Percentiles rank a stretch among this genome's conserved stretches.
Conservation (phyloP, 2,329 filamentous ascomycete genomes). For the Coniochaeta sp. region DNA sequence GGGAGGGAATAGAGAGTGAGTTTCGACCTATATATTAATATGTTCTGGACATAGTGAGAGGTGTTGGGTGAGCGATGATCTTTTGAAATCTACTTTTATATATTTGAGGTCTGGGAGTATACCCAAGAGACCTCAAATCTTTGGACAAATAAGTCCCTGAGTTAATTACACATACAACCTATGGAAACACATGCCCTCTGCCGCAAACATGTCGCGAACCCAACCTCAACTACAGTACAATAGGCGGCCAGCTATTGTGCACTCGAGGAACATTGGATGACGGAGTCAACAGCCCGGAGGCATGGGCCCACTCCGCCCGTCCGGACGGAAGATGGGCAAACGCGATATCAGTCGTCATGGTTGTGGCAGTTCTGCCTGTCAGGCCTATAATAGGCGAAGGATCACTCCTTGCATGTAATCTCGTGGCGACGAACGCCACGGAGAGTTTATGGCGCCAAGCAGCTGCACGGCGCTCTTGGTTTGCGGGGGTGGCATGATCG, state of each 20-base stretch:
- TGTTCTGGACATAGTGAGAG: neutral
- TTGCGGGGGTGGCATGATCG: neutral
- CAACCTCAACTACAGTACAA: too few relatives aligned
- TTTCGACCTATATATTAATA: conserved; percentile 2
- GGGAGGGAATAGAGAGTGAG: neutral
- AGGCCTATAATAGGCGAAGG: neutral
- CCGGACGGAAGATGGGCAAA: neutral
- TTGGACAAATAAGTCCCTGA: neutral
- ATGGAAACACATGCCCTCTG: neutral
- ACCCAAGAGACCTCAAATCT: neutral
- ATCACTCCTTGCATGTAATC: neutral
- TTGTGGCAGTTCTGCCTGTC: neutral
- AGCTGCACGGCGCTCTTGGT: neutral
- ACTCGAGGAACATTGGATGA: neutral
- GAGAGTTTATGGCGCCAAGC: neutral
- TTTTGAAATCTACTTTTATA: neutral
- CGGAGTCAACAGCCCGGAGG: neutral
- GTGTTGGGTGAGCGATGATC: neutral
- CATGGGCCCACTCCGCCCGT: neutral
- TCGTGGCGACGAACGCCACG: neutral
- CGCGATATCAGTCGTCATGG: neutral
- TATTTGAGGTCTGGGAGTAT: neutral
- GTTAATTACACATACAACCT: neutral
- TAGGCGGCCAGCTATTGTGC: too few relatives aligned
- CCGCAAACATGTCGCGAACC: neutral